Evolutionary conservation across 352 stramenopile genomes (phyloP), one percentile per base, ranked within the genome.

Genomic region (Phytophthora hybrid): DNA sequence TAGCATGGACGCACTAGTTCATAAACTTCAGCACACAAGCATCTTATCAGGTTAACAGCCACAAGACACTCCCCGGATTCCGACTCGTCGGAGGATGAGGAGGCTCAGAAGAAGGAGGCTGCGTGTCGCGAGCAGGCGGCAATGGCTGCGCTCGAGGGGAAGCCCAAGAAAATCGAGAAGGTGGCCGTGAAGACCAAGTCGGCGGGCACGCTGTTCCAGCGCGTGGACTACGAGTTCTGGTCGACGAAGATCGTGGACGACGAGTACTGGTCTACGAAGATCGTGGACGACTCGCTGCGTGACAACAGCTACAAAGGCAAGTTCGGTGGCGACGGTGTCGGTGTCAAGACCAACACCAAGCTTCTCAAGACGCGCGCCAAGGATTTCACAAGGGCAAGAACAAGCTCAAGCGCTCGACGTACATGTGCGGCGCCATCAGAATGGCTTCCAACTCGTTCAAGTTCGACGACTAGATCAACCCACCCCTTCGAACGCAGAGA

Each of bases 381-480:
- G 83, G 97, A 99, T 80, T 99, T 99, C 78, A 97, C 97, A 97
- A 99, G 68, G 98, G 99, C 74, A 99, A 99, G 87, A 99, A 98
- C 69, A 99, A 99, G 85, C 97, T 98, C 82, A 99, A 99, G 90
- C 90, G 98, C 61, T 95, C 96, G 53, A 98, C 85, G 63, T 99
- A 99, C 87, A 93, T 97, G 80, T 98, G 96, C 55, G 97, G 97
- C 47, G 76, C 85, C 51, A 99, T 99, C 72, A 93, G 89, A 55
- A 94, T 98, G 86, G 91, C 76, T 5, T 98, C 92, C 63, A 97
- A 98, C 78, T 98, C 91, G 76, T 97, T 93, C 85, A 98, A 98
- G 87, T 98, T 98, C 70, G 89, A 97, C 9, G 76, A 85, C 31
- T 75, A 75, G 54, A 59, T 62, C 52, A 52, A 71, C 23, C 21